Conservation (phyloP, 23 red algal genomes). For the Gracilaria domingensis region DNA sequence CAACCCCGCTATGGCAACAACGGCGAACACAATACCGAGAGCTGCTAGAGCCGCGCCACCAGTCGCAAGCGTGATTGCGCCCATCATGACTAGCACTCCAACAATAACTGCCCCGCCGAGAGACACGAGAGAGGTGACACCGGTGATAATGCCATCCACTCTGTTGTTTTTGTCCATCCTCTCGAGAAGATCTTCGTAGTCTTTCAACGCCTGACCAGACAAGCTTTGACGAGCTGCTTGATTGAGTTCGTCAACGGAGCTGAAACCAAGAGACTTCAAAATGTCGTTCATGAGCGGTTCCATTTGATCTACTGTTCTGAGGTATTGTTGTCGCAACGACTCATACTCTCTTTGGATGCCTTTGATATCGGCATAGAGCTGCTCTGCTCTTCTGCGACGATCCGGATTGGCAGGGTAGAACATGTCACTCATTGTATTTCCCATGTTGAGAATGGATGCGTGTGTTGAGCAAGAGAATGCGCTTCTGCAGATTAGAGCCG, state of each 20-base stretch:
- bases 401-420: background rate
- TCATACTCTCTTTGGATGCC: slow-evolving; percentile 5
- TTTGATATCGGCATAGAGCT: background rate
- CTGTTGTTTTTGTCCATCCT: slow-evolving; percentile 2
- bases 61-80: background rate
- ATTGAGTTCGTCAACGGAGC: background rate
- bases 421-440: slow-evolving; percentile 33
- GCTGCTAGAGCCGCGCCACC: slow-evolving; percentile 1
- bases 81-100: background rate
- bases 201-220: slow-evolving; percentile 4
- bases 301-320: background rate
- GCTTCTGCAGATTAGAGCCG: background rate
- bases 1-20: background rate
- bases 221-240: slow-evolving; percentile 15
- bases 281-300: background rate
- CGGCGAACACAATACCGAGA: background rate
- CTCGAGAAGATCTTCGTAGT: background rate
- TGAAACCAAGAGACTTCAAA: slow-evolving; percentile 20
- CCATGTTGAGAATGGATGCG: background rate
- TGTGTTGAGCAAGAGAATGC: background rate
- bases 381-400: background rate
- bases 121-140: background rate
- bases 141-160: slow-evolving; percentile 10
- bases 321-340: background rate
- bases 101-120: background rate